Conservation (phyloP, 495 filamentous ascomycete species). For the Penicillium diatomitis region DNA sequence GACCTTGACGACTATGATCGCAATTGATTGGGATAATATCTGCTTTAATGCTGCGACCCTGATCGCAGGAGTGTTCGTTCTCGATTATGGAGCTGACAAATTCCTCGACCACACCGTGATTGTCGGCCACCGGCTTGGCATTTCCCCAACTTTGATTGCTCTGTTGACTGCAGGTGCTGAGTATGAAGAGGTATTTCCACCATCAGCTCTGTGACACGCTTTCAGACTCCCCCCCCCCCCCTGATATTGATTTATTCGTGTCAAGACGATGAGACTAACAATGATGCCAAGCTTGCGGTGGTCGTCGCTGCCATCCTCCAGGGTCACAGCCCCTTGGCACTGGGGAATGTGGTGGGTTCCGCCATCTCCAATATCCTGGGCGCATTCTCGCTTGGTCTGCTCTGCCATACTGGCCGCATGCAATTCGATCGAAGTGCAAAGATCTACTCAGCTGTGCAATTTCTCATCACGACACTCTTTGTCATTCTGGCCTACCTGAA, state of each 20-base stretch:
- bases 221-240: too few species aligned
- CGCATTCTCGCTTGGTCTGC: conserved; percentile 44
- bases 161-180: conserved; percentile 47
- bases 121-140: conserved; percentile 34
- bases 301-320: conserved; percentile 39
- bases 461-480: conserved; percentile 31
- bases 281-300: conserved; percentile 39
- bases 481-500: conserved; percentile 22
- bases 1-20: background rate
- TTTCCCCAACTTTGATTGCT: conserved; percentile 41
- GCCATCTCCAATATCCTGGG: conserved; percentile 48
- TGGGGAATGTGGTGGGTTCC: conserved; percentile 49
- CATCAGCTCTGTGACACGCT: too few species aligned
- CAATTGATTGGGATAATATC: conserved; percentile 13
- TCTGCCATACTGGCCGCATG: conserved; percentile 23
- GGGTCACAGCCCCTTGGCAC: conserved; percentile 37
- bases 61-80: conserved; percentile 17
- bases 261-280: conserved; percentile 2
- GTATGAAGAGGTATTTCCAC: conserved; percentile 41
- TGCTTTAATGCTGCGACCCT: conserved; percentile 16
- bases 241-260: too few species aligned
- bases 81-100: conserved; percentile 25
- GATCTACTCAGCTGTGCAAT: conserved; percentile 35
- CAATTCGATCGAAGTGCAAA: conserved; percentile 38
- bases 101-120: conserved; percentile 47